Percentiles rank a stretch among this genome's conserved stretches.
Evolutionary conservation across 768 basidiomycete genomes (phyloP).

Genomic region (Tephrocybe sp.): DNA sequence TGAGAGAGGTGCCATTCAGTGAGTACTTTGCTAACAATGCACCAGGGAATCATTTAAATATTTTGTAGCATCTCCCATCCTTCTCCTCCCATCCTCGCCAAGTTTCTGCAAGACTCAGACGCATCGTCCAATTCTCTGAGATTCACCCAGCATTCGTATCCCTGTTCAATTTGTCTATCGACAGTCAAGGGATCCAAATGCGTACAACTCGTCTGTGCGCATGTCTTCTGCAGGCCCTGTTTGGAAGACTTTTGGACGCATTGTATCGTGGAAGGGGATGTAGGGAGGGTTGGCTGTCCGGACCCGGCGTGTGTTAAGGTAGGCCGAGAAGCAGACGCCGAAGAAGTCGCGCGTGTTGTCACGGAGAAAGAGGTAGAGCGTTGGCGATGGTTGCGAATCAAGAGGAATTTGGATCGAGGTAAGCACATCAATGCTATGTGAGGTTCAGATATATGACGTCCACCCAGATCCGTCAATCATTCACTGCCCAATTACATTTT

Average conservation of each 20-base stretch:
- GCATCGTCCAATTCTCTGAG: slow-evolving; percentile 38
- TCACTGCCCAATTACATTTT: slow-evolving; percentile 76
- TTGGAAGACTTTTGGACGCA: slow-evolving; percentile 79
- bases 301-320: slow-evolving; percentile 76
- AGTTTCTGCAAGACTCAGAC: slow-evolving; percentile 49
- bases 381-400: slow-evolving; percentile 78
- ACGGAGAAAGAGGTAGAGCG: slow-evolving; percentile 60
- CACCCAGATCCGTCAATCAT: slow-evolving; percentile 70
- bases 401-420: slow-evolving; percentile 73
- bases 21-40: slow-evolving; percentile 17
- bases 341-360: slow-evolving; percentile 71
- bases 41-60: slow-evolving; percentile 6
- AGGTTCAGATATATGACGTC: neutral
- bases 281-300: slow-evolving; percentile 76
- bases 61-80: slow-evolving; percentile 50
- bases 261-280: slow-evolving; percentile 77
- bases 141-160: slow-evolving; percentile 65
- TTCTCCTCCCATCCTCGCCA: slow-evolving; percentile 49
- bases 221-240: slow-evolving; percentile 84
- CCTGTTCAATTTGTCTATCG: slow-evolving; percentile 75
- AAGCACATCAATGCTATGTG: slow-evolving; percentile 12
- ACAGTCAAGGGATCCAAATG: slow-evolving; percentile 75
- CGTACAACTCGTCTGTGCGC: slow-evolving; percentile 64
- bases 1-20: slow-evolving; percentile 34
- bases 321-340: slow-evolving; percentile 56